phyloP scores from a whole-genome alignment of 768 basidiomycete genomes.

The Clavaria fumosa region DNA sequence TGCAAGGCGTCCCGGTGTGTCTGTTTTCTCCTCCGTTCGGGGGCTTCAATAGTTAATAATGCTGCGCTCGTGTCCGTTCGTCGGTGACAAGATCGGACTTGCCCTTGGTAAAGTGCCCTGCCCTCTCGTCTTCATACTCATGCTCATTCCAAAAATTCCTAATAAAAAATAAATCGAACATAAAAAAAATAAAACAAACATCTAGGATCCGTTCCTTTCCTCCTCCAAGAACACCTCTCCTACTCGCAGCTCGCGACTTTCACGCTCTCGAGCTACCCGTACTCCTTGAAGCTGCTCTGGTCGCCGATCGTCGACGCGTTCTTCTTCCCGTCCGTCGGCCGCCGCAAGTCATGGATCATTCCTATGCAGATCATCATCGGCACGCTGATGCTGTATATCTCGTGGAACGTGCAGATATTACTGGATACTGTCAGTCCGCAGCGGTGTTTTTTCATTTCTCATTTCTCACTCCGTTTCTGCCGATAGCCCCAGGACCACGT shows the following conservation, averaged over 20 bases:
- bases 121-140: not conserved
- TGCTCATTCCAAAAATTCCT: conserved; percentile 7
- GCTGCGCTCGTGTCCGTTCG: not conserved
- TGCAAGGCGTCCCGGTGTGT: conserved; percentile 85
- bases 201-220: conserved; percentile 87
- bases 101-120: conserved; percentile 48
- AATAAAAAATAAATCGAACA: too few species aligned
- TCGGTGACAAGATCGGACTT: conserved; percentile 50
- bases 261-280: conserved; percentile 84
- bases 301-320: conserved; percentile 93
- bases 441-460: conserved; percentile 36
- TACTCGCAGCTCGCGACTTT: conserved; percentile 96
- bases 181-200: too few species aligned
- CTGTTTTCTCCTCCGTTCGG: conserved; percentile 12
- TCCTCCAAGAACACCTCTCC: conserved; percentile 86
- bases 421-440: too few species aligned
- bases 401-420: conserved; percentile 55
- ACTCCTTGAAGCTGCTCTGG: conserved; percentile 94
- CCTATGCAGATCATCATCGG: conserved; percentile 93
- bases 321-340: conserved; percentile 70
- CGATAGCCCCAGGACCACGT: conserved; percentile 71
- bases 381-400: conserved; percentile 64
- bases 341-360: conserved; percentile 97
- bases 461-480: conserved; percentile 6
- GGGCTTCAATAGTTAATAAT: not conserved